Conservation (phyloP, 164 flowering plant species). For the Taxillus chinensis region DNA sequence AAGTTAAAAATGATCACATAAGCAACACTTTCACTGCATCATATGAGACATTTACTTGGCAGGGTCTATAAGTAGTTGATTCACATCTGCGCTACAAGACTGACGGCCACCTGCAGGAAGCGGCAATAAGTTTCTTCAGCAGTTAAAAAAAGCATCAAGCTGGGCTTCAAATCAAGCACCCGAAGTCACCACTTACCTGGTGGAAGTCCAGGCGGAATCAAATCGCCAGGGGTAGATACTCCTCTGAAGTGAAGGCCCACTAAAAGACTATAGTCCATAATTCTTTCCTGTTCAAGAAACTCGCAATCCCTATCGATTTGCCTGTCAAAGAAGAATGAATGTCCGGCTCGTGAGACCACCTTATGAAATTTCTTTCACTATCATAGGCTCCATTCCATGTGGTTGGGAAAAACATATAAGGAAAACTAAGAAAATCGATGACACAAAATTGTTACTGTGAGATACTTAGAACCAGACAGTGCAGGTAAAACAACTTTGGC, state of each 20-base stretch:
- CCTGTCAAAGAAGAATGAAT: constrained; percentile 21
- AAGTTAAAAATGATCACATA: too few species aligned
- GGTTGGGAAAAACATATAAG: too few species aligned
- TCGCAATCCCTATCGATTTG: constrained; percentile 80
- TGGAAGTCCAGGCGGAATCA: constrained; percentile 26
- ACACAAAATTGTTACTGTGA: not conserved
- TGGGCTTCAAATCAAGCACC: too few species aligned
- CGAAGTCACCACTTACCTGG: too few species aligned
- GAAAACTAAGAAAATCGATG: too few species aligned
- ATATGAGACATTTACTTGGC: constrained; percentile 10
- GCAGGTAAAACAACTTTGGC: not conserved
- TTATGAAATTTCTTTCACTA: not conserved
- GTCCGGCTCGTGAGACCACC: not conserved
- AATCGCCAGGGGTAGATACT: constrained; percentile 22
- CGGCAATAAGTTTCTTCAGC: not conserved
- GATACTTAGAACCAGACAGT: not conserved
- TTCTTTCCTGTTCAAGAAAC: constrained; percentile 68
- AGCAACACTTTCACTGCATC: too few species aligned
- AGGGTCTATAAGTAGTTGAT: constrained; percentile 33
- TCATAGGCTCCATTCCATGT: too few species aligned
- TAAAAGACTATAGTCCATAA: constrained; percentile 78
- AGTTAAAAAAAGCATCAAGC: not conserved
- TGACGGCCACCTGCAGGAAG: constrained; percentile 19
- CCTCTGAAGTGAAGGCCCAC: constrained; percentile 76
- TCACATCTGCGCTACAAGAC: constrained; percentile 22